Percentiles rank a stretch among this genome's conserved stretches.
Conservation (phyloP, 2,329 filamentous ascomycete species). For the Cercospora sp. region DNA sequence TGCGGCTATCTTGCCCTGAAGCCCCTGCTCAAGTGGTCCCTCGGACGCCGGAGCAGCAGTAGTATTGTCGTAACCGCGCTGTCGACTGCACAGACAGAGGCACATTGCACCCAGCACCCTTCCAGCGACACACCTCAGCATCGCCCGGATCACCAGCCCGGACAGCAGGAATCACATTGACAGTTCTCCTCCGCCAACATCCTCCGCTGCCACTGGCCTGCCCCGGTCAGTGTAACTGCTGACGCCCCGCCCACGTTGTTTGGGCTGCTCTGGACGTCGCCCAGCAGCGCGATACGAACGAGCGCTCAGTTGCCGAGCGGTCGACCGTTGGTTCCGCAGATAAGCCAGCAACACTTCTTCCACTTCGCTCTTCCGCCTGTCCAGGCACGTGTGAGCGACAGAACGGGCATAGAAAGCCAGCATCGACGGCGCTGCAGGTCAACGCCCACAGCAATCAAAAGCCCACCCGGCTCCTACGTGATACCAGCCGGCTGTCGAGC, state of each 20-base stretch:
- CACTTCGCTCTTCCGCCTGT: background rate
- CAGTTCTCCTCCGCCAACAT: background rate
- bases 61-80: background rate
- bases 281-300: slow-evolving; percentile 3
- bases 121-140: background rate
- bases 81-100: background rate
- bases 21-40: background rate
- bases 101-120: background rate
- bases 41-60: background rate
- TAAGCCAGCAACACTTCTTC: slow-evolving; percentile 4
- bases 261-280: background rate
- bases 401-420: background rate
- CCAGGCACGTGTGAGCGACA: background rate
- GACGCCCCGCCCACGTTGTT: background rate
- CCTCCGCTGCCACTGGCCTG: background rate
- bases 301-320: background rate
- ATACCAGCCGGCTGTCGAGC: background rate
- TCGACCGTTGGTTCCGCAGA: background rate
- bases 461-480: background rate
- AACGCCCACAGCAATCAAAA: slow-evolving; percentile 5
- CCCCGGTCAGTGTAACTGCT: background rate
- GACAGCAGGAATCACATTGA: background rate
- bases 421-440: slow-evolving; percentile 6
- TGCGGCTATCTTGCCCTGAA: slow-evolving; percentile 1
- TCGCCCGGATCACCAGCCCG: background rate